These are phyloP conservation scores for Cynanchum wilfordii DNA, from an alignment of 257 asterid species.

Conservation along the genomic window DNA sequence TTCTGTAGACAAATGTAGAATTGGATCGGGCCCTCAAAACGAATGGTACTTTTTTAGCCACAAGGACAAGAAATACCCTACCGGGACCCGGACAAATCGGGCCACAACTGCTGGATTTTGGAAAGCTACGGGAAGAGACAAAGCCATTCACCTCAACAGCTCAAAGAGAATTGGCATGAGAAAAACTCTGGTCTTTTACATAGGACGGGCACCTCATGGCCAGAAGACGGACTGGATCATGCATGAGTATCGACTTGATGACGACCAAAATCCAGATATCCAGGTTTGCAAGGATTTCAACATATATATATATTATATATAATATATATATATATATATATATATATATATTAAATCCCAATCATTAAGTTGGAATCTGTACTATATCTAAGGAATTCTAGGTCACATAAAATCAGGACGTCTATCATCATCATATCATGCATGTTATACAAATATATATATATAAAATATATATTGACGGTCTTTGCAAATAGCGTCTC, in stretches of 20 bases:
- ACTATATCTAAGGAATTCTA: too few species aligned
- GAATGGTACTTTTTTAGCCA: slow-evolving; percentile 90
- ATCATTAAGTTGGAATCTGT: too few species aligned
- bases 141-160: slow-evolving; percentile 48
- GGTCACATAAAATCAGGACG: too few species aligned
- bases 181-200: slow-evolving; percentile 81
- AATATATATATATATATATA: too few species aligned
- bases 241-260: slow-evolving; percentile 81
- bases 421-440: too few species aligned
- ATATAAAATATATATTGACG: too few species aligned
- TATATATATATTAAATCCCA: too few species aligned
- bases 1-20: slow-evolving; percentile 65
- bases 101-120: slow-evolving; percentile 79
- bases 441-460: too few species aligned
- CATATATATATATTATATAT: too few species aligned
- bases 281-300: slow-evolving; percentile 27
- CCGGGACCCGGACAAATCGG: slow-evolving; percentile 76
- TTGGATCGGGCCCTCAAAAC: slow-evolving; percentile 73
- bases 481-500: too few species aligned
- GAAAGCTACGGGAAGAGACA: slow-evolving; percentile 86
- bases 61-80: slow-evolving; percentile 79
- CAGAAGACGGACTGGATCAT: slow-evolving; percentile 87
- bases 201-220: slow-evolving; percentile 87
- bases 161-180: slow-evolving; percentile 70
- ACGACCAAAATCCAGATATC: slow-evolving; percentile 35